Conservation (phyloP, 768 basidiomycete genomes). For the Boletus huronensis region DNA sequence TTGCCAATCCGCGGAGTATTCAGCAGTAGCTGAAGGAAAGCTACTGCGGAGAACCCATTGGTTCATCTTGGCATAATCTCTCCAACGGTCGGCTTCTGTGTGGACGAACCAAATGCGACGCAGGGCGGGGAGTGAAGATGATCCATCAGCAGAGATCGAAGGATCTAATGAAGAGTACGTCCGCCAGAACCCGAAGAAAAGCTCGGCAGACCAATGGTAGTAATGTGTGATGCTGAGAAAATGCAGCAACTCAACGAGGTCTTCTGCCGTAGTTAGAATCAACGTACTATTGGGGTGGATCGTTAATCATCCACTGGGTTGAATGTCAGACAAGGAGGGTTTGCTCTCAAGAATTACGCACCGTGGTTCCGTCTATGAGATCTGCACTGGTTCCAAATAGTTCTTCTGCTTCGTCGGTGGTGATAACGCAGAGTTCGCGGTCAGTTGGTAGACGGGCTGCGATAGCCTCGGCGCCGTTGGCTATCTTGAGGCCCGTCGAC, state of each 20-base stretch:
- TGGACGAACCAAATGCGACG: constrained; percentile 76
- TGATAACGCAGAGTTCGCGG: constrained; percentile 75
- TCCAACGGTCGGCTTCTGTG: constrained; percentile 74
- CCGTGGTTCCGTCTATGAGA: constrained; percentile 74
- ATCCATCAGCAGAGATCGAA: constrained; percentile 58
- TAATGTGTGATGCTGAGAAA: constrained; percentile 76
- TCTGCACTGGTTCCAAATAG: constrained; percentile 74
- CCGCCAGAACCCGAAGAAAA: constrained; percentile 90
- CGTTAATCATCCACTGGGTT: constrained; percentile 72
- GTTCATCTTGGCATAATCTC: constrained; percentile 91
- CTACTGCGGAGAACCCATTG: constrained; percentile 76
- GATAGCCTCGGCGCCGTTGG: constrained; percentile 52
- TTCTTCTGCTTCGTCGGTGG: constrained; percentile 56
- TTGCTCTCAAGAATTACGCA: constrained; percentile 29
- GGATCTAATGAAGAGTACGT: constrained; percentile 82
- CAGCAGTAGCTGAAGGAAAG: constrained; percentile 78
- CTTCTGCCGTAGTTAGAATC: too few relatives aligned
- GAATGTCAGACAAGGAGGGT: constrained; percentile 2
- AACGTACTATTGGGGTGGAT: constrained; percentile 79
- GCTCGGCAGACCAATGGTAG: constrained; percentile 91
- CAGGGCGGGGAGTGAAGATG: constrained; percentile 68
- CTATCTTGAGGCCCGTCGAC: constrained; percentile 62
- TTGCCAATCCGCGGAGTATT: constrained; percentile 79
- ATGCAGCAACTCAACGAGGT: not conserved
- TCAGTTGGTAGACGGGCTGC: constrained; percentile 67